phyloP scores from a whole-genome alignment of 1,284 basidiomycete genomes.

The Dichomitus squalens region DNA sequence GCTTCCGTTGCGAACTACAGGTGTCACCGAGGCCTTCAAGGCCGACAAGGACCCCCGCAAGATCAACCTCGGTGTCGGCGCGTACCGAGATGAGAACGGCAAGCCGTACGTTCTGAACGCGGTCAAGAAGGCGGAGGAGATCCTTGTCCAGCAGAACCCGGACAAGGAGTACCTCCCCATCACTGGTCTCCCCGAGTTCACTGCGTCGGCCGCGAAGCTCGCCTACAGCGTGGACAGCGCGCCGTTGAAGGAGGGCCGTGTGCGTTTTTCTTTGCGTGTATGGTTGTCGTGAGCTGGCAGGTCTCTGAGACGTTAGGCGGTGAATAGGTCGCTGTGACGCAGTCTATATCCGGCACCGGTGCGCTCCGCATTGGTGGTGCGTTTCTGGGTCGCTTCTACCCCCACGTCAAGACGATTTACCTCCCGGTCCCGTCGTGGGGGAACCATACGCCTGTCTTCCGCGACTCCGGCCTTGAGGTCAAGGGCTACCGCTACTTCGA shows the following conservation, averaged over 20 bases:
- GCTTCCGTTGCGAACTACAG: slow-evolving; percentile 35
- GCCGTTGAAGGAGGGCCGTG: slow-evolving; percentile 77
- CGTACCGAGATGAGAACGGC: slow-evolving; percentile 92
- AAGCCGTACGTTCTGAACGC: slow-evolving; percentile 94
- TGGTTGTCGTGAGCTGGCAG: slow-evolving; percentile 9
- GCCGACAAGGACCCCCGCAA: slow-evolving; percentile 89
- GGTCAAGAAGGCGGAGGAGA: slow-evolving; percentile 92
- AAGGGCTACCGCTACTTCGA: slow-evolving; percentile 95
- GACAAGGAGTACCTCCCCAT: slow-evolving; percentile 99
- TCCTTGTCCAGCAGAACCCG: slow-evolving; percentile 64
- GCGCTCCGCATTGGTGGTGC: slow-evolving; percentile 96
- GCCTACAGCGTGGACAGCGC: slow-evolving; percentile 88
- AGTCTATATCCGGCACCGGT: slow-evolving; percentile 98
- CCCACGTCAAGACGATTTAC: slow-evolving; percentile 88
- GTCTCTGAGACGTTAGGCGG: slow-evolving; percentile 7
- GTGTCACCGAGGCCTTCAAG: slow-evolving; percentile 95
- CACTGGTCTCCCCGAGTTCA: slow-evolving; percentile 89
- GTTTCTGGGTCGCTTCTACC: slow-evolving; percentile 92
- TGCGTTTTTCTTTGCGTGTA: slow-evolving; percentile 43
- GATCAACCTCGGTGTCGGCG: slow-evolving; percentile 97
- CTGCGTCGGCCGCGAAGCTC: slow-evolving; percentile 86
- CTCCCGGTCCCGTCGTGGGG: slow-evolving; percentile 97
- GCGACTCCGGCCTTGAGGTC: slow-evolving; percentile 93
- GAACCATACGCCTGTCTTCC: slow-evolving; percentile 89
- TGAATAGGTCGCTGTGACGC: slow-evolving; percentile 83